These are phyloP conservation scores for Dendrobium chrysotoxum DNA, from an alignment of 106 monocot genomes.

Conservation along the genomic window DNA sequence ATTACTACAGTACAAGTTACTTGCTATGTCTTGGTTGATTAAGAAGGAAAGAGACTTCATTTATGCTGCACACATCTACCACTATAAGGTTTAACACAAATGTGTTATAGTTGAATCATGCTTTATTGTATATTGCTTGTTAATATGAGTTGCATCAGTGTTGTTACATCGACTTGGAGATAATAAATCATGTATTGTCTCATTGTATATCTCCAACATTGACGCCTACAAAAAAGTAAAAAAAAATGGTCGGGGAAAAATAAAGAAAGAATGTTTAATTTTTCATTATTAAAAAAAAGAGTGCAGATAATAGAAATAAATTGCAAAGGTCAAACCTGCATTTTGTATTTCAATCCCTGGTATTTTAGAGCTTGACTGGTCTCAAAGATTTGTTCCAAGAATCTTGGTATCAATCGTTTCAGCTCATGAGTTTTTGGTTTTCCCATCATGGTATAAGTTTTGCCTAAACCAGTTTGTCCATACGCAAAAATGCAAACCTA, in stretches of 20 bases:
- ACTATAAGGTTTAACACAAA: constrained; percentile 69
- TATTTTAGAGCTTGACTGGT: constrained; percentile 47
- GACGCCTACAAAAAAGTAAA: constrained; percentile 48
- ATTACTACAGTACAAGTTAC: constrained; percentile 18
- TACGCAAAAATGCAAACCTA: constrained; percentile 99
- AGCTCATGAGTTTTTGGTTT: constrained; percentile 35
- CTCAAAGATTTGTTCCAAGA: constrained; percentile 81
- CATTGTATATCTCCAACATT: constrained; percentile 94
- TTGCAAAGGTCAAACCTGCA: constrained; percentile 51
- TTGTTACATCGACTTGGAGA: constrained; percentile 16
- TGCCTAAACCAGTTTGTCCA: constrained; percentile 95
- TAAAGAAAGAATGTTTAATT: no score
- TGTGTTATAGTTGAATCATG: constrained; percentile 70
- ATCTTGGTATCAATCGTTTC: constrained; percentile 84
- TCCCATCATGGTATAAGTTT: constrained; percentile 99
- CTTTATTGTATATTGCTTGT: constrained; percentile 70
- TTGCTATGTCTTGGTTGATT: constrained; percentile 74
- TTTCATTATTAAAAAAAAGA: neutral
- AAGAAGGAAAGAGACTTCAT: constrained; percentile 64
- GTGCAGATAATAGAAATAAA: neutral
- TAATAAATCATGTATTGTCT: constrained; percentile 79
- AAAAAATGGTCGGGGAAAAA: neutral
- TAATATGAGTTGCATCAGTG: constrained; percentile 24
- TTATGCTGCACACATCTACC: constrained; percentile 70
- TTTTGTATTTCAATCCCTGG: constrained; percentile 85